Evolutionary conservation across 345 rosid genomes (phyloP).

Genomic region (Populus alba): DNA sequence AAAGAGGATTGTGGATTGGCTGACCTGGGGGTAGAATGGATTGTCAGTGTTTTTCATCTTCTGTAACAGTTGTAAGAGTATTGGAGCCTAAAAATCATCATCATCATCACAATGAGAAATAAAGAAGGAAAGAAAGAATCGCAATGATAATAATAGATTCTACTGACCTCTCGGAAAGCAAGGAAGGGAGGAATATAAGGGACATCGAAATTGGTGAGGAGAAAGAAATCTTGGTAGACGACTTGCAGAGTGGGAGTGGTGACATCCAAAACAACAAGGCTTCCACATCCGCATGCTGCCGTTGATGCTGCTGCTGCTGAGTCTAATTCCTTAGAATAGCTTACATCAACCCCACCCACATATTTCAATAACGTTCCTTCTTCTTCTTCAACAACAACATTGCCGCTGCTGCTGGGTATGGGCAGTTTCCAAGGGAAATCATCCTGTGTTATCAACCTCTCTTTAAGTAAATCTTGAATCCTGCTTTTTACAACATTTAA

Average conservation of each 20-base stretch:
- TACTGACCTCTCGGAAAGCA: conserved; percentile 66
- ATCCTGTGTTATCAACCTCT: conserved; percentile 54
- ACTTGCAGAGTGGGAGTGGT: conserved; percentile 33
- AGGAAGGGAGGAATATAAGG: conserved; percentile 86
- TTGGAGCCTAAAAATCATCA: conserved; percentile 51
- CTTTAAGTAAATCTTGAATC: conserved; percentile 57
- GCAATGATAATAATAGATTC: neutral
- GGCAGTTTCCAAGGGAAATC: conserved; percentile 64
- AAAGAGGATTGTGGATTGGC: neutral
- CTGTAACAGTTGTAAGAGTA: conserved; percentile 58
- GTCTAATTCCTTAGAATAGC: conserved; percentile 68
- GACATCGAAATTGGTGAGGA: conserved; percentile 40
- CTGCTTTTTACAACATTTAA: conserved; percentile 21
- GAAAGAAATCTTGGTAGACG: conserved; percentile 49
- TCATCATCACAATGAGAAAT: no score
- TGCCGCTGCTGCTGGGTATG: neutral
- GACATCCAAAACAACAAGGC: conserved; percentile 66
- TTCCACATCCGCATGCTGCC: no score
- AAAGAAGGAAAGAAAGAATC: neutral
- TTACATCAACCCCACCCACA: conserved; percentile 91
- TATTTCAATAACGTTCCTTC: conserved; percentile 38
- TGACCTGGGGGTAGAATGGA: conserved; percentile 76
- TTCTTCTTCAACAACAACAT: neutral
- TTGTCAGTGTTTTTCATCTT: conserved; percentile 47
- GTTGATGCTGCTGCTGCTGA: conserved; percentile 61